Percentiles rank a stretch among this genome's conserved stretches.
phyloP scores from a whole-genome alignment of 2,329 filamentous ascomycete genomes.

The Pestalotiopsis sp. region DNA sequence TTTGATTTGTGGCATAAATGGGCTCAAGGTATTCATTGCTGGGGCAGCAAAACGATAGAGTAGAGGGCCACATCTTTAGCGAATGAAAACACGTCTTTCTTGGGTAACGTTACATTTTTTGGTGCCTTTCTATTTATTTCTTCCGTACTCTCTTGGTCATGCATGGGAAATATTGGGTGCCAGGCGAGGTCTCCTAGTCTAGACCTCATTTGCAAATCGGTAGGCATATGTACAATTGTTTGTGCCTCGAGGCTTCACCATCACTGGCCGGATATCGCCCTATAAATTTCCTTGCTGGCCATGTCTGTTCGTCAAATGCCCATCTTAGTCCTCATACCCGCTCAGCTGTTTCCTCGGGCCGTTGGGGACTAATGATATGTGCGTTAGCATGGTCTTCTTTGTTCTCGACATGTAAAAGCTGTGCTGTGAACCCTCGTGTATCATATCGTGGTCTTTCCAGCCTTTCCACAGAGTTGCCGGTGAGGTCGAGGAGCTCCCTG shows the following conservation, averaged over 20 bases:
- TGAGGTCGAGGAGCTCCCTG: neutral
- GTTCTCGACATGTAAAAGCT: neutral
- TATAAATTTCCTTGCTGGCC: neutral
- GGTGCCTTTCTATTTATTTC: neutral
- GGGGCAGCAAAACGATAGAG: neutral
- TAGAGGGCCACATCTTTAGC: neutral
- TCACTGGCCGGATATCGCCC: neutral
- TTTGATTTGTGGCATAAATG: neutral
- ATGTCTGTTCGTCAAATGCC: neutral
- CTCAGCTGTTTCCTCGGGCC: conserved; percentile 59
- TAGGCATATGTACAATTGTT: neutral
- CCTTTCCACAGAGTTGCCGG: neutral
- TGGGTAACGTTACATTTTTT: neutral
- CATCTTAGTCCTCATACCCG: conserved; percentile 59
- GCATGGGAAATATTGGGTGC: neutral
- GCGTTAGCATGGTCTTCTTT: neutral
- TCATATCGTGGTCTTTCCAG: neutral
- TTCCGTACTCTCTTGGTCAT: neutral
- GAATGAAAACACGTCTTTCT: neutral
- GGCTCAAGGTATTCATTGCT: neutral
- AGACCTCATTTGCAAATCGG: neutral
- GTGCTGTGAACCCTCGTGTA: neutral
- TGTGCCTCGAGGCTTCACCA: neutral
- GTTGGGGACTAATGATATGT: conserved; percentile 47
- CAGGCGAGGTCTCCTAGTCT: neutral